phyloP scores from a whole-genome alignment of 495 filamentous ascomycete genomes.

The Diplogelasinospora grovesii region DNA sequence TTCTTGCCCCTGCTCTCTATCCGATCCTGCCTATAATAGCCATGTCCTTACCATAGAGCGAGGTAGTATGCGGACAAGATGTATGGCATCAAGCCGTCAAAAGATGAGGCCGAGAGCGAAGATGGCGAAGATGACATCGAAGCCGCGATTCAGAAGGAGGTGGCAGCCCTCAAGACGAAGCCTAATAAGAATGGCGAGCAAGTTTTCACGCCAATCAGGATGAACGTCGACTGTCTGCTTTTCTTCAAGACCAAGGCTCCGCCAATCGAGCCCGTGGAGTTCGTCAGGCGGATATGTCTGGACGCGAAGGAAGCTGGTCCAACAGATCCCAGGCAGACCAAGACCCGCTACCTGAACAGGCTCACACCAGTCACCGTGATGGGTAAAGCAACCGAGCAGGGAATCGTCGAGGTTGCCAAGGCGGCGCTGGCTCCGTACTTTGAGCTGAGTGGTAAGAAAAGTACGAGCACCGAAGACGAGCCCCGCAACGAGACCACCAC shows the following conservation, averaged over 20 bases:
- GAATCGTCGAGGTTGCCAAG: slow-evolving; percentile 63
- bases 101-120: slow-evolving; percentile 28
- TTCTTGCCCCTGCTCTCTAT: neutral
- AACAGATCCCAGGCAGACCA: slow-evolving; percentile 46
- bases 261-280: slow-evolving; percentile 70
- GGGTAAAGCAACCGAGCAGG: slow-evolving; percentile 71
- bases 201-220: slow-evolving; percentile 56
- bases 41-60: neutral
- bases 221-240: slow-evolving; percentile 72
- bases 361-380: slow-evolving; percentile 73
- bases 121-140: slow-evolving; percentile 64
- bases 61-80: slow-evolving; percentile 51
- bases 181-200: slow-evolving; percentile 32
- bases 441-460: slow-evolving; percentile 36
- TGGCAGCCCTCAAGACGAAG: slow-evolving; percentile 55
- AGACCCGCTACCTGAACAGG: slow-evolving; percentile 70
- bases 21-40: neutral
- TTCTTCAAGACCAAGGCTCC: slow-evolving; percentile 61
- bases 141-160: slow-evolving; percentile 69
- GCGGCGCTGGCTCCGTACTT: slow-evolving; percentile 70
- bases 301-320: slow-evolving; percentile 51
- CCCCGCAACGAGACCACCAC: neutral
- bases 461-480: neutral
- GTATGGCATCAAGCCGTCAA: slow-evolving; percentile 43
- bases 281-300: slow-evolving; percentile 68